These are phyloP conservation scores for Trypanosoma vivax DNA, from an alignment of 208 protist species.

Conservation along the genomic window DNA sequence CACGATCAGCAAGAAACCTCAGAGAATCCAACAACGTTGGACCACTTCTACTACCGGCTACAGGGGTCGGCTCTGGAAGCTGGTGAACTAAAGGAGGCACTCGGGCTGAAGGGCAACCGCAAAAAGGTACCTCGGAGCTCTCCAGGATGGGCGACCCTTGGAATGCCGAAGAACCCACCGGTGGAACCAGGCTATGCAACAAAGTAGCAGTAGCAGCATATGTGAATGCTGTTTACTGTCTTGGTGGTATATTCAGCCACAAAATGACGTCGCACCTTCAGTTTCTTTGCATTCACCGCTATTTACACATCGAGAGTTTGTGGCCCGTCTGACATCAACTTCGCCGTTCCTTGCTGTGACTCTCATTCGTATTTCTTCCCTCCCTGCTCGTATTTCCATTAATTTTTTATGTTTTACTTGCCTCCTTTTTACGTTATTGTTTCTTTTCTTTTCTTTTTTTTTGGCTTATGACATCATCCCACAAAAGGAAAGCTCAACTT, in stretches of 20 bases:
- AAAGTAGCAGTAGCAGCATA: constrained; percentile 19
- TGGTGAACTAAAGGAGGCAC: constrained; percentile 80
- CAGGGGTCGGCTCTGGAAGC: constrained; percentile 75
- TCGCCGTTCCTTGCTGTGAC: too few relatives aligned
- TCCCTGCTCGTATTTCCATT: constrained; percentile 9
- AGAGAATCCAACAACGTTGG: constrained; percentile 70
- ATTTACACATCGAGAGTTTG: too few relatives aligned
- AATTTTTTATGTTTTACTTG: not conserved
- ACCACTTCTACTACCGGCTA: constrained; percentile 79
- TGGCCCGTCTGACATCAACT: too few relatives aligned
- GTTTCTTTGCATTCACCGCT: too few relatives aligned
- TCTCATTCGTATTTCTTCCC: constrained; percentile 5
- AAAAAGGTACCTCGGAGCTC: constrained; percentile 37
- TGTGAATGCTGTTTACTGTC: not conserved
- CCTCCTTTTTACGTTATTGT: constrained; percentile 5
- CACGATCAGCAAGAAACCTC: constrained; percentile 76
- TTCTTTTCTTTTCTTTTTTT: constrained; percentile 12
- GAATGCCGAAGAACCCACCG: constrained; percentile 21
- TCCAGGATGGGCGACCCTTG: constrained; percentile 69
- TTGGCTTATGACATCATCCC: not conserved
- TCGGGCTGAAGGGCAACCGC: constrained; percentile 84
- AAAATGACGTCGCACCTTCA: too few relatives aligned
- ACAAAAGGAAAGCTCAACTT: not conserved
- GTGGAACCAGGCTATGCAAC: constrained; percentile 21
- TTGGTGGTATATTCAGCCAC: not conserved